phyloP scores from a whole-genome alignment of 257 asterid genomes.

The Solanum infundibuliforme region DNA sequence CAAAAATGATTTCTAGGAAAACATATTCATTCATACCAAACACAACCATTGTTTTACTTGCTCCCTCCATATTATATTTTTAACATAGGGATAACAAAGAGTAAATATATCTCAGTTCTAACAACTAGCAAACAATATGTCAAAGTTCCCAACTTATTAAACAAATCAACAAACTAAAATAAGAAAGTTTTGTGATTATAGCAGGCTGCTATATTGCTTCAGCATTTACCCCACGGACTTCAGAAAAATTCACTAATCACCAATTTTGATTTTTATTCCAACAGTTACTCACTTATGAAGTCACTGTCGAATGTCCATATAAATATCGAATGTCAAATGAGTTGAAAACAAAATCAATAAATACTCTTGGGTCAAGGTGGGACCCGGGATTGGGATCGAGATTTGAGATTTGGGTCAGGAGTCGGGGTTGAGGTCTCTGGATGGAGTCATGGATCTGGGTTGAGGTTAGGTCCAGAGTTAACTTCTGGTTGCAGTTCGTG shows the following conservation, averaged over 20 bases:
- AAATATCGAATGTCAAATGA: too few relatives aligned
- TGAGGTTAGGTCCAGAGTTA: too few relatives aligned
- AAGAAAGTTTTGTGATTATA: neutral
- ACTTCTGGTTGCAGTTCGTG: too few relatives aligned
- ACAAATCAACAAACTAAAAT: neutral
- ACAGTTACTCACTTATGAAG: too few relatives aligned
- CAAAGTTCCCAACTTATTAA: neutral
- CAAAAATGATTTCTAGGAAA: neutral
- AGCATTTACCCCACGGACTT: neutral
- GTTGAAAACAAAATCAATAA: too few relatives aligned
- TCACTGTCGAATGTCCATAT: too few relatives aligned
- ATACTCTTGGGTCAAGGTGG: too few relatives aligned
- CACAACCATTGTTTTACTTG: neutral
- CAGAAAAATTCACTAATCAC: neutral
- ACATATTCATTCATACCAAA: neutral
- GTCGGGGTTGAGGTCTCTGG: too few relatives aligned
- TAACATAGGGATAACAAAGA: neutral
- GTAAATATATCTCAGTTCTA: neutral
- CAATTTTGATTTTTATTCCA: too few relatives aligned
- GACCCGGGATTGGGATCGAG: too few relatives aligned
- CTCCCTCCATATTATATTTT: neutral
- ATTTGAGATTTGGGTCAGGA: neutral
- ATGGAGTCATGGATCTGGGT: too few relatives aligned
- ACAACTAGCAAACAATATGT: neutral
- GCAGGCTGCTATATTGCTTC: neutral